Evolutionary conservation across 306 rosid genomes (phyloP), one percentile per base, ranked within the genome.

Genomic region (Dryas octopetala): DNA sequence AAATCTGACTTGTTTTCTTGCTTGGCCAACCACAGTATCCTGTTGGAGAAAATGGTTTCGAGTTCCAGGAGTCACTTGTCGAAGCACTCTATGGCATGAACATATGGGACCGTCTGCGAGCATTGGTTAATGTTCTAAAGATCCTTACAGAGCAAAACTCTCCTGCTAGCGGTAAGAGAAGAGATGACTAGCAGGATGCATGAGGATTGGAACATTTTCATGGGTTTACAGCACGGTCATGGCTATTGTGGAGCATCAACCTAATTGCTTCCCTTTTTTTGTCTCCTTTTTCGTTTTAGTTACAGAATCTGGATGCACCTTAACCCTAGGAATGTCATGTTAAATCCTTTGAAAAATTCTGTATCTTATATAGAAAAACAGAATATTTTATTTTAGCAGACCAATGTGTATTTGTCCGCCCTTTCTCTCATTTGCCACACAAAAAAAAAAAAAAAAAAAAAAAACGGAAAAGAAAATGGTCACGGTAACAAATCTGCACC

Each of bases 101-200:
- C 83, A 85, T 95, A 69, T 95, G 97, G 99, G 97, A 95, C 55
- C 93, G 91, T 5, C 81, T 95, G 79, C 86, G 83, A 74, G 99
- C 99, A 58, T 71, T 90, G 87, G 86, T 95, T 49, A 86, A 79
- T 73, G 93, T 92, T 80, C 6, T 92, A 62, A 95, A 92, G 85
- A 80, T 95, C 67, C 78, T 86, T 14, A 82, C 88, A 0, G 97
- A 92, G 73, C 87, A 89, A 58, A 90, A 80, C 81, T 57, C 90
- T 61, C 59, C 79, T 52, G 57, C 66, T 78, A 60, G 49, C 38
- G 58, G 69, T 61, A 86, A 79, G 81, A 85, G 73, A 68, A 75
- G 52, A 83, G 75, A 80, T 65, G 90, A 88, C 81, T 74, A 80
- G 40, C 46, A 5, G 11, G 46, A 40, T 28, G 54, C 9, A 12